phyloP scores from a whole-genome alignment of 352 stramenopile genomes.

The Pythium volutum region DNA sequence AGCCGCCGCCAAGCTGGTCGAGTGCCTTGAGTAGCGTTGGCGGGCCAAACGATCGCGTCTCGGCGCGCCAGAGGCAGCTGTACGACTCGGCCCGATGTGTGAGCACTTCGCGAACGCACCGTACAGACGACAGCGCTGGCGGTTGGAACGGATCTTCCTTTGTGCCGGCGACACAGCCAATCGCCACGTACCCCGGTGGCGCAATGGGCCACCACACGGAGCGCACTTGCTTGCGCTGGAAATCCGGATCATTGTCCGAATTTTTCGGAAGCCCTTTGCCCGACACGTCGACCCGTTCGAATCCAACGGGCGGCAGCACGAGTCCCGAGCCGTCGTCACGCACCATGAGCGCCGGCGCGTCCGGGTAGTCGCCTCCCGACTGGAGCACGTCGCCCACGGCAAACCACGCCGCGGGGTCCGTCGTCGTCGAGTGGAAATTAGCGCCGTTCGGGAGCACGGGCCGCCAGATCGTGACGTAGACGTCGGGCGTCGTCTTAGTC shows the following conservation, averaged over 20 bases:
- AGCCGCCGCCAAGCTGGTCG: conserved; percentile 17
- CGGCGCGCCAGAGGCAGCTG: conserved; percentile 59
- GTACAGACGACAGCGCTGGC: conserved; percentile 41
- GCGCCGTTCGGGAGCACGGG: conserved; percentile 41
- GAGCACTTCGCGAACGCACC: conserved; percentile 78
- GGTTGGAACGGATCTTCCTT: conserved; percentile 80
- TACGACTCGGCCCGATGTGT: conserved; percentile 60
- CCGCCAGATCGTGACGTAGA: conserved; percentile 72
- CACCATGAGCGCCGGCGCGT: conserved; percentile 57
- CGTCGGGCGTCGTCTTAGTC: conserved; percentile 37
- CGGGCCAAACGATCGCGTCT: conserved; percentile 33
- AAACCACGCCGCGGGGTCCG: conserved; percentile 41
- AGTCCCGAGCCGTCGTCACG: conserved; percentile 48
- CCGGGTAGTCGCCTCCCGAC: conserved; percentile 52
- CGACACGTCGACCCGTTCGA: conserved; percentile 80
- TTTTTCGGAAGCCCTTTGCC: conserved; percentile 80
- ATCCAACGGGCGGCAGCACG: conserved; percentile 60
- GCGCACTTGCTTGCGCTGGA: conserved; percentile 80
- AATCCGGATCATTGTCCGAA: conserved; percentile 64
- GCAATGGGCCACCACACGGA: conserved; percentile 84
- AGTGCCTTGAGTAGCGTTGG: conserved; percentile 26
- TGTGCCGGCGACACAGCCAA: conserved; percentile 75
- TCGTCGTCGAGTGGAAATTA: conserved; percentile 30
- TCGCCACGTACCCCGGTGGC: conserved; percentile 65
- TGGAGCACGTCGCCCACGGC: conserved; percentile 70